Conservation (phyloP, 345 rosid genomes). For the Excoecaria cochinchinensis region DNA sequence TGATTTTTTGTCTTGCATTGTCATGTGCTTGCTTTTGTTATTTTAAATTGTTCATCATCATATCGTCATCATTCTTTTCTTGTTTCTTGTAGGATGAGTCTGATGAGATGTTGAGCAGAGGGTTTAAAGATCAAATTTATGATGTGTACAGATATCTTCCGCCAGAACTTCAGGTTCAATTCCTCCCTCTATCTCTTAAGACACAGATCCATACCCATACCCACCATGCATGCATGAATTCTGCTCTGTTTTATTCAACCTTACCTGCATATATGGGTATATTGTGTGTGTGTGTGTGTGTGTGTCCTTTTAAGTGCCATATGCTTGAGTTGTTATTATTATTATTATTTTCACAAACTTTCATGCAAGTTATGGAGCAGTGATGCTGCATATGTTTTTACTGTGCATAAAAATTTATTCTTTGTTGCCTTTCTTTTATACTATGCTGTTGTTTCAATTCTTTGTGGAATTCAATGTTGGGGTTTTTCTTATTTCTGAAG, state of each 20-base stretch:
- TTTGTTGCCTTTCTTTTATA: neutral
- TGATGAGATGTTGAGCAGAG: slow-evolving; percentile 99
- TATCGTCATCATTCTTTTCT: neutral
- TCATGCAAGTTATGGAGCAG: neutral
- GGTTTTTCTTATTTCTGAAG: neutral
- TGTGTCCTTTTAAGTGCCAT: neutral
- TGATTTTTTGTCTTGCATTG: neutral
- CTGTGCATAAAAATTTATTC: neutral
- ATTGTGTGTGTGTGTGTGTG: neutral
- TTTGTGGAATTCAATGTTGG: neutral
- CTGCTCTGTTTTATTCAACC: neutral
- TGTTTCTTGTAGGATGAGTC: slow-evolving; percentile 60
- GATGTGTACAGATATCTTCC: slow-evolving; percentile 96
- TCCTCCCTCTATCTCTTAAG: neutral
- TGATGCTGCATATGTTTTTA: neutral
- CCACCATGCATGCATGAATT: neutral
- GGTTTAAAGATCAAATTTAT: slow-evolving; percentile 96
- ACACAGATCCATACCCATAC: neutral
- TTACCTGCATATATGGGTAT: neutral
- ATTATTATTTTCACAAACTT: neutral
- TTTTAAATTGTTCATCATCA: too few relatives aligned
- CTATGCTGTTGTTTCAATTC: neutral
- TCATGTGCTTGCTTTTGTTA: neutral
- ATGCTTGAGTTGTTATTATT: neutral
- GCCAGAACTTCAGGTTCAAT: slow-evolving; percentile 88